These are phyloP conservation scores for Gracilaria domingensis DNA, from an alignment of 23 red algal genomes.

Conservation along the genomic window DNA sequence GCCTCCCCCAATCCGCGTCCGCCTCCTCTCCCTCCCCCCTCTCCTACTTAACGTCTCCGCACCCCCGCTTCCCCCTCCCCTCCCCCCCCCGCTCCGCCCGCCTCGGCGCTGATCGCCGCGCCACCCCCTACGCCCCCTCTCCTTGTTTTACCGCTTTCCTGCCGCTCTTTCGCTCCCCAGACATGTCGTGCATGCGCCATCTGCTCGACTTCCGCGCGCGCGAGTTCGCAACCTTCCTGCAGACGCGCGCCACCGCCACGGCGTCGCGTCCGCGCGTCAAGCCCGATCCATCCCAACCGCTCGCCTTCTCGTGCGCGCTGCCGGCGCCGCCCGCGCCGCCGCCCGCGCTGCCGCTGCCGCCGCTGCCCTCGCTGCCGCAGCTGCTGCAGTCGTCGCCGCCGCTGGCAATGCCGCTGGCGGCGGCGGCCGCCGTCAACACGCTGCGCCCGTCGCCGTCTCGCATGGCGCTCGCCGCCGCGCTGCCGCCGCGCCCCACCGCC, in stretches of 20 bases:
- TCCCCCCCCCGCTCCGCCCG: not conserved
- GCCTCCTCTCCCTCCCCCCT: not conserved
- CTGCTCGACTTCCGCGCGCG: slow-evolving; percentile 36
- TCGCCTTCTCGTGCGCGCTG: not conserved
- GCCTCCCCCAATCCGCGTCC: not conserved
- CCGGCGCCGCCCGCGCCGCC: not conserved
- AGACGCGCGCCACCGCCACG: not conserved
- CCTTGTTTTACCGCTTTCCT: no score
- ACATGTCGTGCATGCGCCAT: slow-evolving; percentile 38
- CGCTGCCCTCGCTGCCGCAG: slow-evolving; percentile 9
- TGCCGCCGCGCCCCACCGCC: no score
- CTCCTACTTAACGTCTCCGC: no score
- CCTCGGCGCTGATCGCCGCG: no score
- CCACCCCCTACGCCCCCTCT: no score
- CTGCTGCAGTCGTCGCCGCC: not conserved
- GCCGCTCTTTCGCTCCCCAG: no score
- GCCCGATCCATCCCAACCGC: not conserved
- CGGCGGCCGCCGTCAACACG: not conserved
- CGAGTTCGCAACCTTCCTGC: slow-evolving; percentile 46
- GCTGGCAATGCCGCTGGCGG: not conserved
- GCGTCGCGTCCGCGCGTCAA: not conserved
- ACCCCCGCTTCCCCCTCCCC: not conserved
- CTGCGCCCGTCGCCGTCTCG: not conserved
- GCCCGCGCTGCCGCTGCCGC: slow-evolving; percentile 35
- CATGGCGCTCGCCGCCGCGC: no score